These are phyloP conservation scores for Clathrus columnatus DNA, from an alignment of 768 basidiomycete genomes.

Conservation along the genomic window DNA sequence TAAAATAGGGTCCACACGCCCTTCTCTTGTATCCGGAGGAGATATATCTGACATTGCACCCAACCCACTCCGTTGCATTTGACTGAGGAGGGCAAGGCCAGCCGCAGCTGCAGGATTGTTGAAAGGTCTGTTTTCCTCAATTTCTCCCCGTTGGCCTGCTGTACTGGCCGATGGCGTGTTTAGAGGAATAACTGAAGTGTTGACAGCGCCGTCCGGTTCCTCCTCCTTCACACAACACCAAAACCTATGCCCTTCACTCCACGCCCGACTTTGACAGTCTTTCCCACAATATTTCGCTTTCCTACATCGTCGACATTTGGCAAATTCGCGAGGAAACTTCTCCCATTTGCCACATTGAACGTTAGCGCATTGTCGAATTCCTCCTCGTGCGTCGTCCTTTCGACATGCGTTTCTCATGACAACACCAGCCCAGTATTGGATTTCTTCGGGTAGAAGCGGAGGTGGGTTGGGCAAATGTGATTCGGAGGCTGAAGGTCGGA, in stretches of 20 bases:
- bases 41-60: not conserved
- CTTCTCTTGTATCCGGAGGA: not conserved
- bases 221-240: conserved; percentile 73
- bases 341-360: conserved; percentile 98
- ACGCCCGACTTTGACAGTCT: conserved; percentile 92
- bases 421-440: conserved; percentile 99
- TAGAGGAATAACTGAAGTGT: not conserved
- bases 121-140: not conserved
- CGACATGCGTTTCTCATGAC: conserved; percentile 99
- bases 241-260: conserved; percentile 93
- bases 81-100: not conserved
- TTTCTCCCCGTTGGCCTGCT: not conserved
- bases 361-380: conserved; percentile 95
- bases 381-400: conserved; percentile 89
- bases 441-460: conserved; percentile 73
- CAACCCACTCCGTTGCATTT: not conserved
- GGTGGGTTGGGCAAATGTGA: conserved; percentile 57
- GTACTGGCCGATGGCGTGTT: not conserved
- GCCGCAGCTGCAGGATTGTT: not conserved
- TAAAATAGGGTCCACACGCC: not conserved
- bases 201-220: conserved; percentile 33
- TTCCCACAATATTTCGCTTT: conserved; percentile 99
- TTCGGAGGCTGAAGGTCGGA: conserved; percentile 80
- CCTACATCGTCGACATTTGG: conserved; percentile 89
- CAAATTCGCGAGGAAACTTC: conserved; percentile 85